Evolutionary conservation across 2,329 filamentous ascomycete species (phyloP).

Genomic region (Pyrenochaeta sp.): DNA sequence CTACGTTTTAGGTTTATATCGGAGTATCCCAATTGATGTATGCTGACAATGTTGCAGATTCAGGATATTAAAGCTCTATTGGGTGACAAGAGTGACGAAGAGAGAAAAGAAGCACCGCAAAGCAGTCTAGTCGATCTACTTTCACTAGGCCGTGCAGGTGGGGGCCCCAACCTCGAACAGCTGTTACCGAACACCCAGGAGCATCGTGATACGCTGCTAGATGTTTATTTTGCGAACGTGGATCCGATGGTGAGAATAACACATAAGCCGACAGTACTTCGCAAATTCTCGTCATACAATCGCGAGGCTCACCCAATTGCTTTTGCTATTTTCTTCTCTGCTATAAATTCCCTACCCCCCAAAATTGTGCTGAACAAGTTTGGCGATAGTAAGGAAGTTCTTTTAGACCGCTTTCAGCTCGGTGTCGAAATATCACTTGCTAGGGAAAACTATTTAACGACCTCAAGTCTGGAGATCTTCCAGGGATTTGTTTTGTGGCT

Average conservation of each 20-base stretch:
- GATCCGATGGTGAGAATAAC: constrained; percentile 49
- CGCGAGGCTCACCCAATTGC: constrained; percentile 42
- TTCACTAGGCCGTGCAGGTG: constrained; percentile 41
- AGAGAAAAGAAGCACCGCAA: constrained; percentile 35
- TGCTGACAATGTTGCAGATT: constrained; percentile 32
- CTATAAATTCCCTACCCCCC: constrained; percentile 45
- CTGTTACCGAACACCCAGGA: constrained; percentile 43
- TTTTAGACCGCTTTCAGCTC: constrained; percentile 43
- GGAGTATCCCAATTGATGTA: background rate
- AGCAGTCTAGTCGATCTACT: constrained; percentile 44
- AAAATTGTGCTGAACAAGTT: constrained; percentile 42
- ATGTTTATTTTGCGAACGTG: constrained; percentile 47
- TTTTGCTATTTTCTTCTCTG: constrained; percentile 49
- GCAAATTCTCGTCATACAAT: constrained; percentile 38
- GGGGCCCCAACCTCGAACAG: constrained; percentile 33
- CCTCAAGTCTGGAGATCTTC: constrained; percentile 47
- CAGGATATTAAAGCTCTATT: constrained; percentile 51
- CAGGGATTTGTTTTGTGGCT: constrained; percentile 50
- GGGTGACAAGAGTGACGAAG: constrained; percentile 43
- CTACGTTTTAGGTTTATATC: no score
- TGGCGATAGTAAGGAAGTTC: constrained; percentile 40
- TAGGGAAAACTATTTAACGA: constrained; percentile 49
- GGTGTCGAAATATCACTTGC: constrained; percentile 48
- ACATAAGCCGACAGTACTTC: constrained; percentile 42
- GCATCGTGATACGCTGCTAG: constrained; percentile 43